Base-by-base conservation (phyloP, 2,329 filamentous ascomycete genomes). In the Aspergillus calidoustus region DNA sequence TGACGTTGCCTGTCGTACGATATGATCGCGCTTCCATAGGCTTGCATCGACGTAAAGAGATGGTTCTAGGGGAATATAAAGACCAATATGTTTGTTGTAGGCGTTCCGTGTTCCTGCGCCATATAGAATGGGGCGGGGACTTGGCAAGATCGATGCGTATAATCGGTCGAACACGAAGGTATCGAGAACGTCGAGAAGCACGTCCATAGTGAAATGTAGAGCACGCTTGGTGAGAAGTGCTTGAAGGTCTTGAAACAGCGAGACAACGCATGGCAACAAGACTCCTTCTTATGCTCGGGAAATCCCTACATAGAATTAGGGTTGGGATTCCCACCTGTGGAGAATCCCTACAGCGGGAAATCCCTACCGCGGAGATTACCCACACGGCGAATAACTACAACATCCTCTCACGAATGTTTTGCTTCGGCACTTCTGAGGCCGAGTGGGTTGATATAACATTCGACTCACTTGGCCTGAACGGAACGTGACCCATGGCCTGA, bases 151-250 rank as follows among this genome's bases (percentile, higher is more conserved):
- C 8, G 55, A 60, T n/a, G 92, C 89, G 74, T 94, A 97, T 62
- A 89, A 69, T 67, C 88, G 85, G 77, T 97, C 93, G 75, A 90
- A 88, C 60, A 92, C 70, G 71, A 89, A 91, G 64, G 88, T 91
- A 79, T 97, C 92, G 75, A 86, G 83, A 65, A 92, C 71, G 77
- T 96, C 92, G 68, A 96, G 88, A 31, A 93, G 85, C 78, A 96
- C 86, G 81, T 97, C 93, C 93, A 97, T 96, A 75, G 74, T 82
- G 81, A n/a, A 48, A 44, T 11, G 17, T 38, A 28, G 19, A 23
- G 54, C 44, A 38, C 5, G 34, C 34, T 15, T 41, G 15, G 11
- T 41, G 30, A 19, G 31, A 11, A 41, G 17, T 47, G 31, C 19
- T 46, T 28, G 46, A 15, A 57, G 47, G 19, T 31, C 17, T 25